Evolutionary conservation across 2,329 filamentous ascomycete genomes (phyloP), one percentile per base, ranked within the genome.

Genomic region (Diaporthe ilicicola): DNA sequence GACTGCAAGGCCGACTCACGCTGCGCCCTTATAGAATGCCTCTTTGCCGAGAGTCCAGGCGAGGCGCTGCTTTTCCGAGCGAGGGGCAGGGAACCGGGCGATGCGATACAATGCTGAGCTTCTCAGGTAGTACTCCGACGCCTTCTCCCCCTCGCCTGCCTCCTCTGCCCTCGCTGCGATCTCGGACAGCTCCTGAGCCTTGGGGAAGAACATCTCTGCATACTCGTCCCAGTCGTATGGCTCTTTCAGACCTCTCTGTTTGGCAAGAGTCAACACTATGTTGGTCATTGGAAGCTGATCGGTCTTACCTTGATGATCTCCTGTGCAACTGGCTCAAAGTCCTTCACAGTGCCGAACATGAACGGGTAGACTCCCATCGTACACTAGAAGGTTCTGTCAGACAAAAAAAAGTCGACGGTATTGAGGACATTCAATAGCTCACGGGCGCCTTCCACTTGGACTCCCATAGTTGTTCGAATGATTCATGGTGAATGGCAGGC

Each of bases 21-120:
- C 79, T 1, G 80, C 86, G 0, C 87, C 91, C 76, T 89, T 89
- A 61, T 89, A 78, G 74, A 92, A 92, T 85, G 79, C 78, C 93
- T 94, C 75, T 93, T 91, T 68, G 85, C 81, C 74, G 86, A 82
- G 88, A 24, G 44, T 50, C 59, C 91, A 94, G 1, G 91, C 91
- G 34, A 85, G 78, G 74, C 88, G 86, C 79, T 94, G 91, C 59
- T 80, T 77, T 1, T 79, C 77, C 53, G 82, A 82, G 74, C 76
- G 84, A 74, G 87, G 82, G 74, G 87, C 87, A 4, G 92, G 92
- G 77, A 94, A 94, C 19, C 92, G 87, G 0, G 91, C 86, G 74
- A 94, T 94, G 66, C 92, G 87, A 79, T 93, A 91, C n/a, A 94
- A 85, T 32, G 91, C 89, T 27, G 91, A 92, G 6, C 91, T 91